Base-by-base conservation (phyloP, 306 rosid genomes). In the Acacia confusa region DNA sequence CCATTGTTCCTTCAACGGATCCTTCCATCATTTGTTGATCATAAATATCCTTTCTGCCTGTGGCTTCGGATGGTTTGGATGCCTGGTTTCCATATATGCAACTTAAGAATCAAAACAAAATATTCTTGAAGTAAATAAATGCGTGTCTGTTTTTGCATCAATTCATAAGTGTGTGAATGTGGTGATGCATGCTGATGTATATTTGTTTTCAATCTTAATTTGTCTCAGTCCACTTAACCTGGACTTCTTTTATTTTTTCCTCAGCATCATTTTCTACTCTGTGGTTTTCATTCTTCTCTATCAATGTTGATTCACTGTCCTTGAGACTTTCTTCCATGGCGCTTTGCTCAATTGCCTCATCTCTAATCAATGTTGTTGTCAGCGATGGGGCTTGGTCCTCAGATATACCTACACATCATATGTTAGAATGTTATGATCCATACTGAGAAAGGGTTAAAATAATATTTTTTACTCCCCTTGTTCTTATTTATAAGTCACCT, bases 51-150 rank as follows among this genome's bases (percentile, higher is more conserved):
- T 43, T 44, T 19, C 67, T 74, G 27, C 64, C 74, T 70, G 47
- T 73, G 25, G 24, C 80, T 70, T 61, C 50, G 5, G 53, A 76
- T 68, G 57, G 78, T 43, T 79, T 78, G 55, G 10, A 50, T 47
- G 28, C 86, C 86, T 86, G 83, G 79, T 76, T 86, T 71, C 69
- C 36, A 64, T 52, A 71, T 30, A 64, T 61, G 70, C 8, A 64
- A 65, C 28, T 66, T 86, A 58, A 72, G 36, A 74, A 55, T 28
- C 45, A 30, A 70, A 73, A 47, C 27, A 43, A 22, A 40, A 19
- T 32, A 47, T 27, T 50, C 27, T 61, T 16, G 47, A 41, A 52
- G 71, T 70, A 69, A 53, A 63, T 71, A 41, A 61, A 60, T 70
- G 48, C 20, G 25, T 43, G 28, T n/a, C 19, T 44, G 48, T 45